Evolutionary conservation across 371 early-diverging fungal species (phyloP), one percentile per base, ranked within the genome.

Genomic region (Nematocida ausubeli): DNA sequence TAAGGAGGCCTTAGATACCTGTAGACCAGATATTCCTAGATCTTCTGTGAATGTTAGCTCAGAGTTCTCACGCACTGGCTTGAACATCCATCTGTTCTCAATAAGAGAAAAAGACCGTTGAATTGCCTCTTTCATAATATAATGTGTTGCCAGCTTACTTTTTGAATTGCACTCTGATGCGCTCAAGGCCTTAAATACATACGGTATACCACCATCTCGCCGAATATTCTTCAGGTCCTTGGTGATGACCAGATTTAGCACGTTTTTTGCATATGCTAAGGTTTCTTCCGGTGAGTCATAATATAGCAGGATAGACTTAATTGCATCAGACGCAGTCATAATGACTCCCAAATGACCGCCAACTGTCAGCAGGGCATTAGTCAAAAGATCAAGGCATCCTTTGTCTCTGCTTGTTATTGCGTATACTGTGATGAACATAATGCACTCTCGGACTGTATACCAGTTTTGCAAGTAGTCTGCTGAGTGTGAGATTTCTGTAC

Each of bases 131-230:
- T 30, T 64, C 42, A 75, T 35, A 22, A 75, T 50, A 55, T 63
- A 67, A 35, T 66, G 66, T 0, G 78, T 75, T 37, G 34, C 35
- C 50, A 22, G 0, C 35, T 75, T 75, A 6, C 65, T 22, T 39
- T 67, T 75, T 37, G 19, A 19, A 40, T 55, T 75, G 6, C 51
- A 14, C 34, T 75, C 78, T 24, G 63, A 49, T 28, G 54, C 78
- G 39, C 66, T 50, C 0, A 75, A 6, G 5, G 78, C 78, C 42
- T 75, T 75, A 52, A 75, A 75, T 5, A 50, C 64, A 56, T 66
- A 75, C 4, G 78, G 78, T 14, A 75, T 75, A 5, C 78, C 78
- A 5, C 78, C 78, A 55, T 75, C 78, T 5, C 78, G 32, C 37
- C 78, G 32, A 55, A 75, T 63, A 5, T 80, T 75, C 66, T 75